These are phyloP conservation scores for Fomitopsis palustris DNA, from an alignment of 1,284 basidiomycete genomes.

Conservation along the genomic window DNA sequence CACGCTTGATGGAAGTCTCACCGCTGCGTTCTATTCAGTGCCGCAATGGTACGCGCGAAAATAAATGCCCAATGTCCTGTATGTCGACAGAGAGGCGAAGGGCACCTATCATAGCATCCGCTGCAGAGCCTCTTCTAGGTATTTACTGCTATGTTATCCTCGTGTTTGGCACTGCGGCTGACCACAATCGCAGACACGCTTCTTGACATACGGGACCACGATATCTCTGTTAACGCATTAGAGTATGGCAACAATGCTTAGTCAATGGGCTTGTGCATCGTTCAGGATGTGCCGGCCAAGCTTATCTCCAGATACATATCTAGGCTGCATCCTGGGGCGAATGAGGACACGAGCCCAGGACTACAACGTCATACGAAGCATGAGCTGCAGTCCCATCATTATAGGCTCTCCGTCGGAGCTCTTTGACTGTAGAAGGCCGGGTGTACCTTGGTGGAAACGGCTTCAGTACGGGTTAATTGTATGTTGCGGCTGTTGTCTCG, in stretches of 20 bases:
- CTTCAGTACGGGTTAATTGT: not conserved
- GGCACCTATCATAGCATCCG: conserved; percentile 37
- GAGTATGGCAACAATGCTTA: not conserved
- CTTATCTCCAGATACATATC: not conserved
- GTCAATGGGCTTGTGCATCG: not conserved
- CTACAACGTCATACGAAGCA: not conserved
- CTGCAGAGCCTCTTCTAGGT: not conserved
- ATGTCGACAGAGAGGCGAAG: conserved; percentile 59
- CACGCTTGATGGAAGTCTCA: not conserved
- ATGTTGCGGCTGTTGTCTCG: not conserved
- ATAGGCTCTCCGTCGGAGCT: not conserved
- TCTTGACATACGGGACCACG: not conserved
- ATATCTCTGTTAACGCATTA: not conserved
- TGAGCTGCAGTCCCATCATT: not conserved
- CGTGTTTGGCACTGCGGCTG: not conserved
- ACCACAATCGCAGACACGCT: not conserved
- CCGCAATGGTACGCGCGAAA: conserved; percentile 65
- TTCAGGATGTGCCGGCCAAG: not conserved
- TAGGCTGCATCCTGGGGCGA: not conserved
- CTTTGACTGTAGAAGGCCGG: not conserved
- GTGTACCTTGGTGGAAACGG: not conserved
- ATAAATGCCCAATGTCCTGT: conserved; percentile 73
- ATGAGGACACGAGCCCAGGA: not conserved
- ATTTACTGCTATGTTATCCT: not conserved
- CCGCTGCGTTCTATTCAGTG: conserved; percentile 36